phyloP scores from a whole-genome alignment of 1,284 basidiomycete genomes.

The Heterobasidion occidentale region DNA sequence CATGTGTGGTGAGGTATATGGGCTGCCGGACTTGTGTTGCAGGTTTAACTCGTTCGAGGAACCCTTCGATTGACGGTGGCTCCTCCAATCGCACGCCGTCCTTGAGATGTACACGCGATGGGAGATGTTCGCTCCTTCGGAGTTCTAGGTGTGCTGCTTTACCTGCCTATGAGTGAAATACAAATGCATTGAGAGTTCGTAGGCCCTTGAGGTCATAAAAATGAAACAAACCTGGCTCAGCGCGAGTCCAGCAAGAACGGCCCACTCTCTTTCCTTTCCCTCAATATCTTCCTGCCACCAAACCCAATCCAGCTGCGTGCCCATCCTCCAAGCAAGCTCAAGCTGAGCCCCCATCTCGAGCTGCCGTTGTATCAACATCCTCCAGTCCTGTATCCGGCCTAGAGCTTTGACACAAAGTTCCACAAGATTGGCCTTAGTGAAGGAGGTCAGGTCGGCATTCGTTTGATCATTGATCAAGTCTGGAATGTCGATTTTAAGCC shows the following conservation, averaged over 20 bases:
- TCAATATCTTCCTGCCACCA: conserved; percentile 61
- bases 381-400: conserved; percentile 50
- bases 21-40: conserved; percentile 52
- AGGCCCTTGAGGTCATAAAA: conserved; percentile 1
- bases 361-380: conserved; percentile 46
- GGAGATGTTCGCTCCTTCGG: conserved; percentile 59
- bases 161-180: conserved; percentile 28
- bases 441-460: conserved; percentile 34
- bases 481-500: conserved; percentile 60
- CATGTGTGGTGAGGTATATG: conserved; percentile 68
- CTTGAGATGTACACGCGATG: conserved; percentile 44
- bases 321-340: conserved; percentile 71
- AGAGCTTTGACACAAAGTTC: conserved; percentile 49
- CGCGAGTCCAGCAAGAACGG: conserved; percentile 65
- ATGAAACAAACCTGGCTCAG: conserved; percentile 50
- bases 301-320: conserved; percentile 74
- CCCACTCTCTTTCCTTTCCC: conserved; percentile 59
- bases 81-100: conserved; percentile 54
- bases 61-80: conserved; percentile 76
- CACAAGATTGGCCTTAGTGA: conserved; percentile 54
- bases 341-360: conserved; percentile 49
- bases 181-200: conserved; percentile 3
- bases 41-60: conserved; percentile 63
- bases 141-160: conserved; percentile 61
- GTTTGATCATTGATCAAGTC: conserved; percentile 26